phyloP scores from a whole-genome alignment of 2,329 filamentous ascomycete species.

The Leptographium radiaticola region DNA sequence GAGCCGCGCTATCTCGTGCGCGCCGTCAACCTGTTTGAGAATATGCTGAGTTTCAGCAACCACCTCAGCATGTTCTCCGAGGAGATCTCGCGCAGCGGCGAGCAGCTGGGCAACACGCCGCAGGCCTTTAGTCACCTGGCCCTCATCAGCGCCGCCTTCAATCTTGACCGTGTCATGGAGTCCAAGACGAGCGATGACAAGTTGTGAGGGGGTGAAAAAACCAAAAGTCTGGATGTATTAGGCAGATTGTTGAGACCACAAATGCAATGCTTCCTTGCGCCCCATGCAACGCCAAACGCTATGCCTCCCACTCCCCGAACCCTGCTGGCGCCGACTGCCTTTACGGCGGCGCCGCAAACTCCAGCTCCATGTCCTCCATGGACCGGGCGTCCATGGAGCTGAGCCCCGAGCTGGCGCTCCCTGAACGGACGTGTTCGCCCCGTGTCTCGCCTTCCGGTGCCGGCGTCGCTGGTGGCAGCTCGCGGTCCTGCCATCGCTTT shows the following conservation, averaged over 20 bases:
- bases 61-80: conserved; percentile 69
- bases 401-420: conserved; percentile 40
- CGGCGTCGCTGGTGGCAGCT: conserved; percentile 11
- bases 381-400: conserved; percentile 41
- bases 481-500: conserved; percentile 17
- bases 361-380: conserved; percentile 34
- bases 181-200: conserved; percentile 12
- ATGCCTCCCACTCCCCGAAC: not conserved
- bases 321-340: too few relatives aligned
- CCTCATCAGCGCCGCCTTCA: conserved; percentile 65
- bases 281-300: conserved; percentile 1
- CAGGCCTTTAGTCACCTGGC: conserved; percentile 69
- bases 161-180: conserved; percentile 44
- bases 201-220: conserved; percentile 3
- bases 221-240: conserved; percentile 2
- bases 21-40: conserved; percentile 61
- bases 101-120: conserved; percentile 68
- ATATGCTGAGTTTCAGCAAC: conserved; percentile 64
- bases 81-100: conserved; percentile 61
- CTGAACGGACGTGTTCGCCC: conserved; percentile 15
- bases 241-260: not conserved
- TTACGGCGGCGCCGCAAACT: conserved; percentile 7
- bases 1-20: conserved; percentile 49
- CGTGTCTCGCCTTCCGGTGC: conserved; percentile 5
- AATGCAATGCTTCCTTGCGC: not conserved